Base-by-base conservation (phyloP, 345 rosid genomes). In the Viola odorata region DNA sequence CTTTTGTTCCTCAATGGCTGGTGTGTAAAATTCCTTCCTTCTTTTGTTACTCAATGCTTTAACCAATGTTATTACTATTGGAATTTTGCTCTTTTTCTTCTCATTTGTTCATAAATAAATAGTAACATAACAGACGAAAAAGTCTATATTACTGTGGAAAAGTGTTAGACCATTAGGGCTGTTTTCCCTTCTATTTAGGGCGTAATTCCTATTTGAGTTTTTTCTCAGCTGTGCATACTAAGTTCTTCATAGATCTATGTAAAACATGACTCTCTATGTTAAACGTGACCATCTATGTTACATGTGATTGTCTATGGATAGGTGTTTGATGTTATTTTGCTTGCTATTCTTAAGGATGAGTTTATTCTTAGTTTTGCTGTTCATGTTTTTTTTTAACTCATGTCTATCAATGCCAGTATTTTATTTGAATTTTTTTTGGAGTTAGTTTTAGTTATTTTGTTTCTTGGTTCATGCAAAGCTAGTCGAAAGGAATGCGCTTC, bases 401-500 rank as follows among this genome's bases (percentile, higher is more conserved):
- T 60, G 45, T 23, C 36, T 13, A 51, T 15, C 37, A 16, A 8
- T 32, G 7, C 38, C 12, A n/a, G n/a, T n/a, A 9, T 65, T 56
- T 37, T 40, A 37, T 57, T 17, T 36, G 60, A 51, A 44, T 45
- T 45, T 58, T 48, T 62, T n/a, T 6, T 53, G 15, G 51, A 60
- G 58, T 52, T 58, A 53, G 59, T 66, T 55, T 64, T 78, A 65
- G 55, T 69, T 72, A 49, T 71, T 67, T 60, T 78, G 45, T 77
- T 80, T 81, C 73, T 81, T 82, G 79, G 53, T 84, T 89, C 76
- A 65, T 80, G 91, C 87, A 85, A 89, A 85, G 70, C 84, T 82
- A 94, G 99, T 84, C 99, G 99, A 80, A 94, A 90, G 91, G 99
- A 94, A 83, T 94, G 99, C 65, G 95, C 95, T 47, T 85, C 91